These are phyloP conservation scores for Colletotrichum aenigma DNA, from an alignment of 2,329 filamentous ascomycete species.

Conservation along the genomic window DNA sequence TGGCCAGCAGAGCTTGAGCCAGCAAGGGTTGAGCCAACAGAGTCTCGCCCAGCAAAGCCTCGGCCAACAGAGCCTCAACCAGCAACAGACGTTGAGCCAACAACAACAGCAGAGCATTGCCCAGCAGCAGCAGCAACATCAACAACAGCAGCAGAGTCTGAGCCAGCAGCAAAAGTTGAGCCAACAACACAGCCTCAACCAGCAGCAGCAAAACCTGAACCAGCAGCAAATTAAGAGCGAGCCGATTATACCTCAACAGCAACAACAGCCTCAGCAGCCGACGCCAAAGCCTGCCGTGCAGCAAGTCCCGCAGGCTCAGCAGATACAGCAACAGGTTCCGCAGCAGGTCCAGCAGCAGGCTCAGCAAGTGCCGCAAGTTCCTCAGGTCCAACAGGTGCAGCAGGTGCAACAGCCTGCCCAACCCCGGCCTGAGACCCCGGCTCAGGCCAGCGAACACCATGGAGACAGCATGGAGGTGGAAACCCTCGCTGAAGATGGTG, in stretches of 20 bases:
- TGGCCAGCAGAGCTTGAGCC: constrained; percentile 32
- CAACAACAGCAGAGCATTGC: constrained; percentile 30
- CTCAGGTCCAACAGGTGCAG: constrained; percentile 21
- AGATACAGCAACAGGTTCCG: constrained; percentile 19
- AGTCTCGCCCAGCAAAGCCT: constrained; percentile 27
- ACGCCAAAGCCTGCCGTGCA: constrained; percentile 21
- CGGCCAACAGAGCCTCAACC: constrained; percentile 33
- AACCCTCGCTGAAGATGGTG: constrained; percentile 48
- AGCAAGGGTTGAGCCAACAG: constrained; percentile 32
- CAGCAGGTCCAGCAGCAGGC: constrained; percentile 32
- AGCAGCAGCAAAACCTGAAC: constrained; percentile 31
- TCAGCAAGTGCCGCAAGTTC: constrained; percentile 28
- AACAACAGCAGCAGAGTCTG: constrained; percentile 33
- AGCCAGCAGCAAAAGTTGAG: constrained; percentile 32
- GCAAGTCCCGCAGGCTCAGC: constrained; percentile 21
- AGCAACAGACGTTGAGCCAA: constrained; percentile 32
- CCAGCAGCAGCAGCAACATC: constrained; percentile 31
- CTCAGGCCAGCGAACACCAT: constrained; percentile 41
- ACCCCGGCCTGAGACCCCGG: constrained; percentile 31
- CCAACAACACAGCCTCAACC: constrained; percentile 32
- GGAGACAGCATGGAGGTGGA: constrained; percentile 60
- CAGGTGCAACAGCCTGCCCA: constrained; percentile 40
- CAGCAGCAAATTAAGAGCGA: constrained; percentile 28
- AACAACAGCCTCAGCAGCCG: background rate
- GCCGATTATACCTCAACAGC: constrained; percentile 14